phyloP scores from a whole-genome alignment of 495 filamentous ascomycete genomes.

The Astrocystis sublimbata region DNA sequence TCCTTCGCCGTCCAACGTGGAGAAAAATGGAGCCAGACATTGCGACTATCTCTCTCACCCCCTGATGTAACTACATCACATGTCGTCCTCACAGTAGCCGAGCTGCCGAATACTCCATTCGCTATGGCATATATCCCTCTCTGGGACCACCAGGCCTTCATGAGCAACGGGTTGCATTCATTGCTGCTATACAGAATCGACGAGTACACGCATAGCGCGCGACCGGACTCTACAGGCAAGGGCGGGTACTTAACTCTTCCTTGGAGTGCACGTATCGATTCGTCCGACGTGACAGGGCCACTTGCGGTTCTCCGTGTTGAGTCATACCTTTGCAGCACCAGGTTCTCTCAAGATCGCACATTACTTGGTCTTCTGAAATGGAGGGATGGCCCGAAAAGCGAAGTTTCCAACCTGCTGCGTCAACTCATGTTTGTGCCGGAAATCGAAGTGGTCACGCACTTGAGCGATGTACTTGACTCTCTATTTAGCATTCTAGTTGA shows the following conservation, averaged over 20 bases:
- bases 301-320: constrained; percentile 72
- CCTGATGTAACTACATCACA: constrained; percentile 83
- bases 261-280: constrained; percentile 67
- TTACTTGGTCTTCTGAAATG: constrained; percentile 83
- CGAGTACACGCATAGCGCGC: constrained; percentile 66
- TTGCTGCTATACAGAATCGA: constrained; percentile 87
- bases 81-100: constrained; percentile 83
- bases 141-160: constrained; percentile 89
- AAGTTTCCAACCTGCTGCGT: constrained; percentile 72
- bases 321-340: constrained; percentile 92
- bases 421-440: constrained; percentile 91
- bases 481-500: constrained; percentile 90
- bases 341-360: constrained; percentile 90
- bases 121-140: constrained; percentile 90
- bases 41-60: constrained; percentile 76
- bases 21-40: constrained; percentile 81
- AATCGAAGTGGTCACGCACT: constrained; percentile 93
- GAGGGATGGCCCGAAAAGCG: constrained; percentile 69
- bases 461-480: constrained; percentile 86
- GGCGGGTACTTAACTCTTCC: constrained; percentile 84
- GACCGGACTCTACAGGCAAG: constrained; percentile 56
- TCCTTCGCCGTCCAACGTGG: constrained; percentile 77
- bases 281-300: constrained; percentile 75
- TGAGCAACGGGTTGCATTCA: constrained; percentile 80
- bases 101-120: constrained; percentile 82